Evolutionary conservation across 2,329 filamentous ascomycete genomes (phyloP).

Genomic region (Stemphylium lycopersici): DNA sequence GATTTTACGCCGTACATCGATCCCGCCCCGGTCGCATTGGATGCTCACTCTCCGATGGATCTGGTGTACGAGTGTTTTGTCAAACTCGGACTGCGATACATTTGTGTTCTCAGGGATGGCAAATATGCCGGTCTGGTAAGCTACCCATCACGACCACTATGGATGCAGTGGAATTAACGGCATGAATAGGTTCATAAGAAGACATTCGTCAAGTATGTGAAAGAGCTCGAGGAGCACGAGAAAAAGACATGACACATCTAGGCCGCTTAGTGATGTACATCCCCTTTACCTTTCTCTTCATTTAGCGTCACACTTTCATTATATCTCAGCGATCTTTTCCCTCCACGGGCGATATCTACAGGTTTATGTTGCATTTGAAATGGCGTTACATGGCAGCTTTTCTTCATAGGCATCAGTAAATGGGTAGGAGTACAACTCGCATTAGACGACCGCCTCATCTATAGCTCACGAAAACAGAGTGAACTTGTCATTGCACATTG

Average conservation of each 20-base stretch:
- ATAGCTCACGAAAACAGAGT: neutral
- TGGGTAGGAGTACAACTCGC: neutral
- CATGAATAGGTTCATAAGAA: conserved; percentile 81
- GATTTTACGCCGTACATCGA: conserved; percentile 94
- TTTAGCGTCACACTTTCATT: conserved; percentile 3
- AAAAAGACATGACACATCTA: conserved; percentile 24
- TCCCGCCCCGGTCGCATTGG: conserved; percentile 84
- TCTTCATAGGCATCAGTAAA: neutral
- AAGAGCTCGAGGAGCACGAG: conserved; percentile 71
- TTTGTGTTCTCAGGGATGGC: conserved; percentile 86
- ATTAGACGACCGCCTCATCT: neutral
- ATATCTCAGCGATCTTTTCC: neutral
- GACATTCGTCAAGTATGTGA: conserved; percentile 92
- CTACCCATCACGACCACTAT: neutral
- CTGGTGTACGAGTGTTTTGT: conserved; percentile 96
- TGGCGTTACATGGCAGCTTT: conserved; percentile 2
- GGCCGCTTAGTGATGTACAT: neutral
- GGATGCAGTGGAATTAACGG: neutral
- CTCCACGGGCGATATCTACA: neutral
- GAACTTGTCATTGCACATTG: no score
- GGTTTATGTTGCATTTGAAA: conserved; percentile 8
- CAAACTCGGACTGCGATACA: conserved; percentile 89
- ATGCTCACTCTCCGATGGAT: conserved; percentile 90
- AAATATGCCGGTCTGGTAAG: conserved; percentile 86
- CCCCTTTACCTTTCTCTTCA: neutral